phyloP scores from a whole-genome alignment of 2,329 filamentous ascomycete species.

The Chrysoporthe cubensis region DNA sequence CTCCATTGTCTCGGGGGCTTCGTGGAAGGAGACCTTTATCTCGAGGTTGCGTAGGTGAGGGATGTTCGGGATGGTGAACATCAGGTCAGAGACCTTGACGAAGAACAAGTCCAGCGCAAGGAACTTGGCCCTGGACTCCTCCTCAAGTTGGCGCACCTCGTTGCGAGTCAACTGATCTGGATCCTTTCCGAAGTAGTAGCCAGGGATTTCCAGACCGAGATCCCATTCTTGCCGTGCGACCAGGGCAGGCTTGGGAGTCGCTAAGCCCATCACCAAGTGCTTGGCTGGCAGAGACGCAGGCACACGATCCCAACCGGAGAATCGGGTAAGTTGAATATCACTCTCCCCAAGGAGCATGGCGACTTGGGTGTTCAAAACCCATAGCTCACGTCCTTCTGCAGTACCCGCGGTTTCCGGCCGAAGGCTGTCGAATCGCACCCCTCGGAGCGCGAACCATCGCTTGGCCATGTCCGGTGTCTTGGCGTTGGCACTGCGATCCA shows the following conservation, averaged over 20 bases:
- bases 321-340: slow-evolving; percentile 62
- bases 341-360: slow-evolving; percentile 68
- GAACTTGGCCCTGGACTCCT: slow-evolving; percentile 58
- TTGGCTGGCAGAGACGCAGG: slow-evolving; percentile 60
- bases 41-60: slow-evolving; percentile 61
- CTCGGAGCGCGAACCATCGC: slow-evolving; percentile 60
- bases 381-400: slow-evolving; percentile 64
- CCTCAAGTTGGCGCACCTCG: slow-evolving; percentile 50
- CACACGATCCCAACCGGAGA: slow-evolving; percentile 62
- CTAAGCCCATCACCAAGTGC: slow-evolving; percentile 61
- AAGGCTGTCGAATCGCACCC: slow-evolving; percentile 68
- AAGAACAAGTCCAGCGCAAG: slow-evolving; percentile 67
- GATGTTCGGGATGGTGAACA: slow-evolving; percentile 60
- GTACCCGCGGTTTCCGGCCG: slow-evolving; percentile 56
- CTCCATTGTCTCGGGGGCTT: slow-evolving; percentile 57
- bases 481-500: slow-evolving; percentile 57
- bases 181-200: slow-evolving; percentile 54
- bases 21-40: slow-evolving; percentile 62
- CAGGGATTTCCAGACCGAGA: slow-evolving; percentile 56
- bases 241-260: slow-evolving; percentile 60
- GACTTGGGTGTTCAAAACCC: slow-evolving; percentile 67
- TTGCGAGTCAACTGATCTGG: slow-evolving; percentile 49
- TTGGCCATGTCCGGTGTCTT: slow-evolving; percentile 54
- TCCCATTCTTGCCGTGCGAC: slow-evolving; percentile 54
- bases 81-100: slow-evolving; percentile 67